Evolutionary conservation across 352 stramenopile genomes (phyloP).

Genomic region (Phytophthora idaei): DNA sequence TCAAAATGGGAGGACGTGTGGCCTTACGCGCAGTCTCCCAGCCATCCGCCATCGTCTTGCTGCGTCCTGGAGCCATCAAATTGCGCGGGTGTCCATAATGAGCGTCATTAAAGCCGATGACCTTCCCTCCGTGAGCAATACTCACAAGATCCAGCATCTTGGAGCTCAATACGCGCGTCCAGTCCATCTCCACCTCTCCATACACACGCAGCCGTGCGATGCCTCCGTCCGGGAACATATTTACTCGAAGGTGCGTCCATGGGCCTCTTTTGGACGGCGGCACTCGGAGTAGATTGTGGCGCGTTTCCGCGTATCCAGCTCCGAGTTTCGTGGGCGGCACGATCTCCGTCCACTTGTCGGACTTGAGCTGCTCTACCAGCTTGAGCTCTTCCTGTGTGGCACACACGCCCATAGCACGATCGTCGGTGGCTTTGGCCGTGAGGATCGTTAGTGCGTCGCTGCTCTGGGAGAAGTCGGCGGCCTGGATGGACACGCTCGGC

Average conservation of each 20-base stretch:
- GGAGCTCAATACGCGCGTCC: slow-evolving; percentile 48
- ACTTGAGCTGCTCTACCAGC: slow-evolving; percentile 55
- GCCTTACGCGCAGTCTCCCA: slow-evolving; percentile 95
- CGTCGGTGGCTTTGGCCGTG: slow-evolving; percentile 40
- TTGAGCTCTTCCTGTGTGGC: slow-evolving; percentile 47
- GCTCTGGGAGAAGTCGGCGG: slow-evolving; percentile 45
- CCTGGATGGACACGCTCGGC: slow-evolving; percentile 91
- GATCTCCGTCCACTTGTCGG: slow-evolving; percentile 68
- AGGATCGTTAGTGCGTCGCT: slow-evolving; percentile 46
- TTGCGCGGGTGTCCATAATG: slow-evolving; percentile 96
- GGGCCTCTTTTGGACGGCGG: slow-evolving; percentile 39
- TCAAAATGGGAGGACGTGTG: slow-evolving; percentile 77
- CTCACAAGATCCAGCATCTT: slow-evolving; percentile 88
- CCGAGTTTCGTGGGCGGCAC: slow-evolving; percentile 52
- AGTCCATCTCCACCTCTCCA: slow-evolving; percentile 71
- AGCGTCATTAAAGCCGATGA: slow-evolving; percentile 92
- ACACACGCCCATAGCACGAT: slow-evolving; percentile 61
- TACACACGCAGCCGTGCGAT: slow-evolving; percentile 90
- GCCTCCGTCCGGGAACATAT: slow-evolving; percentile 94
- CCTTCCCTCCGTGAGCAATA: slow-evolving; percentile 81
- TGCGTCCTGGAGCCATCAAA: slow-evolving; percentile 85
- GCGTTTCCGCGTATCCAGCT: slow-evolving; percentile 86
- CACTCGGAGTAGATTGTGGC: slow-evolving; percentile 86
- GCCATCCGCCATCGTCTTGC: slow-evolving; percentile 92
- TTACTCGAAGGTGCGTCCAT: slow-evolving; percentile 91